These are phyloP conservation scores for Phytophthora europaea DNA, from an alignment of 352 stramenopile genomes.

Conservation along the genomic window DNA sequence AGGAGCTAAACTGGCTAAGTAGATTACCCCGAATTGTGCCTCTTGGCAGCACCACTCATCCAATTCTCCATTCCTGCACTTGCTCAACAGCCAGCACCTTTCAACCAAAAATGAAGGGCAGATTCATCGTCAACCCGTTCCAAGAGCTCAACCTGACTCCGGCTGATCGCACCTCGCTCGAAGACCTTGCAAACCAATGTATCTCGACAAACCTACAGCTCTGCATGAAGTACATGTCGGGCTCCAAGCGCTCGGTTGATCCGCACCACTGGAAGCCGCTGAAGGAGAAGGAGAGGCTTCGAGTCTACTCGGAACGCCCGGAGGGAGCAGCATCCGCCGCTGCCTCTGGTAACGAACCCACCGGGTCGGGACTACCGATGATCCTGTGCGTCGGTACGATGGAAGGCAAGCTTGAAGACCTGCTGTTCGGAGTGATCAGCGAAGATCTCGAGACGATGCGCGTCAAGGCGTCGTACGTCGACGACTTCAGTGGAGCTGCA, in stretches of 20 bases:
- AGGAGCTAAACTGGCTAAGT: too few species aligned
- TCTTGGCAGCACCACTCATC: background rate
- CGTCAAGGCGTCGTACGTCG: conserved; percentile 40
- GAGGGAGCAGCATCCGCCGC: conserved; percentile 8
- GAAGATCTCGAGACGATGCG: conserved; percentile 35
- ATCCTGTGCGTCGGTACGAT: conserved; percentile 33
- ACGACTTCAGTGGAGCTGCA: conserved; percentile 40
- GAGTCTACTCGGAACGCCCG: conserved; percentile 23
- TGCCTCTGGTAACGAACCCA: background rate
- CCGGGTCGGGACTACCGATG: conserved; percentile 14
- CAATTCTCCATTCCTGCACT: conserved; percentile 10
- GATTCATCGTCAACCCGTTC: conserved; percentile 39
- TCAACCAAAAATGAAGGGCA: conserved; percentile 19
- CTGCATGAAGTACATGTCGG: conserved; percentile 29
- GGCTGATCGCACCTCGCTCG: conserved; percentile 13
- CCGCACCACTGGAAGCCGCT: conserved; percentile 25
- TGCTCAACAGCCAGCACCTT: conserved; percentile 2
- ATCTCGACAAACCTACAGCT: conserved; percentile 22
- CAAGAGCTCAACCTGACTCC: conserved; percentile 23
- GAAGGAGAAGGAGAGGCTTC: conserved; percentile 28
- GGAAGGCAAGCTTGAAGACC: conserved; percentile 35
- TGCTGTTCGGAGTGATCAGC: conserved; percentile 39
- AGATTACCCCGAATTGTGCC: background rate
- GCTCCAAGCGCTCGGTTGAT: conserved; percentile 32
- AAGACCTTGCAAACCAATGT: conserved; percentile 26